A percentile compares a stretch with the other conserved stretches of the same genome.
phyloP scores from a whole-genome alignment of 2,329 filamentous ascomycete species.

The Alternaria arborescens region DNA sequence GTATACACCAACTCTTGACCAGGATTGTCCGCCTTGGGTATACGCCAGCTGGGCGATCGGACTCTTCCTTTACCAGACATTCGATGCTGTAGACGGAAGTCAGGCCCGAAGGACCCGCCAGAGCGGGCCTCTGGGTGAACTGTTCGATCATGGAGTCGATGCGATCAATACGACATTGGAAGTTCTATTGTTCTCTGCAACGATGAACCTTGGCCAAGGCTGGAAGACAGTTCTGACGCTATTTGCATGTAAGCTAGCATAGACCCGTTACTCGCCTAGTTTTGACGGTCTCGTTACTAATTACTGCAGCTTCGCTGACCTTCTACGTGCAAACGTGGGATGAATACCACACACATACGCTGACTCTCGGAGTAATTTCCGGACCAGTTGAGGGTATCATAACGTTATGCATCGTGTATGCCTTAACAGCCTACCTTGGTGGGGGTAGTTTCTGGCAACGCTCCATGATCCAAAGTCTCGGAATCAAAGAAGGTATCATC shows the following conservation, averaged over 20 bases:
- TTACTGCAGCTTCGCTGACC: slow-evolving; percentile 75
- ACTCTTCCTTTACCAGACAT: slow-evolving; percentile 95
- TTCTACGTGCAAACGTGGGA: slow-evolving; percentile 99
- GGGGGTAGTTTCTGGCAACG: slow-evolving; percentile 94
- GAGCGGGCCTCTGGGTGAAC: slow-evolving; percentile 90
- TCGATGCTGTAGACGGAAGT: slow-evolving; percentile 93
- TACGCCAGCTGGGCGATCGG: slow-evolving; percentile 91
- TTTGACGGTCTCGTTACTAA: background rate
- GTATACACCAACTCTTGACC: slow-evolving; percentile 94
- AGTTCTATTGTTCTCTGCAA: slow-evolving; percentile 87
- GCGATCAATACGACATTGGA: slow-evolving; percentile 96
- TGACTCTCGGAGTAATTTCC: slow-evolving; percentile 90
- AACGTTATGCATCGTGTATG: slow-evolving; percentile 82
- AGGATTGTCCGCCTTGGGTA: slow-evolving; percentile 93
- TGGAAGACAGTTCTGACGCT: slow-evolving; percentile 87
- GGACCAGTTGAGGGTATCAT: slow-evolving; percentile 95
- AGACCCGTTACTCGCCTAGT: background rate
- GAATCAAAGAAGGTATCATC: slow-evolving; percentile 71
- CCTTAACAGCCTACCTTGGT: slow-evolving; percentile 82
- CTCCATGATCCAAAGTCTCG: slow-evolving; percentile 75
- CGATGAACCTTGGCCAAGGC: slow-evolving; percentile 90
- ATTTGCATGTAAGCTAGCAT: slow-evolving; percentile 71
- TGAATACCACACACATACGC: slow-evolving; percentile 96
- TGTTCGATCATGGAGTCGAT: slow-evolving; percentile 97
- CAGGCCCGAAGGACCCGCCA: slow-evolving; percentile 92